A percentile compares a stretch with the other conserved stretches of the same genome.
phyloP scores from a whole-genome alignment of 139 green algal species.

The Chlorella sorokiniana region DNA sequence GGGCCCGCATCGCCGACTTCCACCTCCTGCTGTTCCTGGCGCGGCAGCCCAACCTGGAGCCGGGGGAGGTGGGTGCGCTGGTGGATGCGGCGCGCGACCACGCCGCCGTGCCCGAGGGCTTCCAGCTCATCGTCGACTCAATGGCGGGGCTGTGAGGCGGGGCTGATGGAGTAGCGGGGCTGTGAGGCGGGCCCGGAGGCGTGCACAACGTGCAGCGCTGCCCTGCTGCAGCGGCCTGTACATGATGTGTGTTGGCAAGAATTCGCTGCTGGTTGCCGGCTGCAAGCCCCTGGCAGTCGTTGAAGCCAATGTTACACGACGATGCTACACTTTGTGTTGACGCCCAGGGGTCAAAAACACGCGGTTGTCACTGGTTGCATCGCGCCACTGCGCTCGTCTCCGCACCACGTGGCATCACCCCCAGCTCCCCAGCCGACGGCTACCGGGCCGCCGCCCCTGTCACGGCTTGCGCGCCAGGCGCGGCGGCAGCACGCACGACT shows the following conservation, averaged over 20 bases:
- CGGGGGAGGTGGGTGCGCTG: conserved; percentile 50
- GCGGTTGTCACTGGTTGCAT: too few relatives aligned
- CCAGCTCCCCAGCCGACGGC: too few relatives aligned
- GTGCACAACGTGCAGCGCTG: not conserved
- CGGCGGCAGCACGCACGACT: not conserved
- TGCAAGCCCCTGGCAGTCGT: too few relatives aligned
- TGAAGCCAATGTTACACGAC: too few relatives aligned
- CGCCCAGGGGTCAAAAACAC: too few relatives aligned
- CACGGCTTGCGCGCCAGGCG: conserved; percentile 2
- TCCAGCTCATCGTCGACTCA: conserved; percentile 88
- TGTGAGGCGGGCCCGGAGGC: not conserved
- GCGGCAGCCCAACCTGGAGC: conserved; percentile 82
- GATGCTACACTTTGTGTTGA: too few relatives aligned
- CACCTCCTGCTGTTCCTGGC: conserved; percentile 96
- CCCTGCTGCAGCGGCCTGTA: not conserved
- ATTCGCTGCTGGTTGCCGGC: too few relatives aligned
- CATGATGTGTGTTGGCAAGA: too few relatives aligned
- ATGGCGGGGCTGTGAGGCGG: conserved; percentile 64
- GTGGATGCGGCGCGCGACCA: conserved; percentile 67
- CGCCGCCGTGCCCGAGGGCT: conserved; percentile 78
- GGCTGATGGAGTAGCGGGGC: not conserved
- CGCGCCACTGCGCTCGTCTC: too few relatives aligned
- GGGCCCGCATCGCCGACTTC: conserved; percentile 86
- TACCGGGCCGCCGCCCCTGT: too few relatives aligned
- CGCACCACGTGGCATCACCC: too few relatives aligned